Evolutionary conservation across 2,329 filamentous ascomycete species (phyloP).

Genomic region (Myriangium duriaei): DNA sequence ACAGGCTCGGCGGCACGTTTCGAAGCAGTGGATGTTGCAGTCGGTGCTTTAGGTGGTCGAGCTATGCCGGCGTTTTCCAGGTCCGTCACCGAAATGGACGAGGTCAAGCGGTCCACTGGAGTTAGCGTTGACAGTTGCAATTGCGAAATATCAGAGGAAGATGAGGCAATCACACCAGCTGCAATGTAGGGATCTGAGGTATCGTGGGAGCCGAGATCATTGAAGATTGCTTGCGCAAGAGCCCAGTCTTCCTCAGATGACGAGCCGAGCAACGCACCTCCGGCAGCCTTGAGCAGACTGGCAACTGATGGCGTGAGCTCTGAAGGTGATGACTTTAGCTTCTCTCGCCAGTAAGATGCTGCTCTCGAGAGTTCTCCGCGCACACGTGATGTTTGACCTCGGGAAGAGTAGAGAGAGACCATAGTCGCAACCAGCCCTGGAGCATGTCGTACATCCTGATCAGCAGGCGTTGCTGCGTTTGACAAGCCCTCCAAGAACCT

Average conservation of each 20-base stretch:
- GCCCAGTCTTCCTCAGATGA: slow-evolving; percentile 54
- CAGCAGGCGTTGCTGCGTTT: slow-evolving; percentile 40
- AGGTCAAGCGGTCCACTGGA: slow-evolving; percentile 48
- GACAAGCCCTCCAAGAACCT: slow-evolving; percentile 63
- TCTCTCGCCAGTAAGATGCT: slow-evolving; percentile 65
- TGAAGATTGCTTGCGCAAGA: slow-evolving; percentile 68
- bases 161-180: slow-evolving; percentile 77
- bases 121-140: slow-evolving; percentile 46
- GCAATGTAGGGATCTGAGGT: slow-evolving; percentile 56
- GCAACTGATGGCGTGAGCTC: slow-evolving; percentile 28
- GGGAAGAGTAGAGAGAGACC: slow-evolving; percentile 64
- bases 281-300: slow-evolving; percentile 69
- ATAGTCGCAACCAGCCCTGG: slow-evolving; percentile 73
- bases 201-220: slow-evolving; percentile 53
- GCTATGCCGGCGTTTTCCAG: slow-evolving; percentile 56
- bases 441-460: slow-evolving; percentile 62
- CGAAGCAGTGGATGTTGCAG: slow-evolving; percentile 20
- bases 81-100: slow-evolving; percentile 46
- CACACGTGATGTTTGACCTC: slow-evolving; percentile 60
- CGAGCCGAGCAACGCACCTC: slow-evolving; percentile 69
- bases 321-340: slow-evolving; percentile 33
- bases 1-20: slow-evolving; percentile 39
- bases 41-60: slow-evolving; percentile 22
- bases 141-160: slow-evolving; percentile 47
- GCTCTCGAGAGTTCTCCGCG: slow-evolving; percentile 66